Percentiles rank a stretch among this genome's conserved stretches.
Conservation (phyloP, 306 rosid species). For the Carpinus viminea region DNA sequence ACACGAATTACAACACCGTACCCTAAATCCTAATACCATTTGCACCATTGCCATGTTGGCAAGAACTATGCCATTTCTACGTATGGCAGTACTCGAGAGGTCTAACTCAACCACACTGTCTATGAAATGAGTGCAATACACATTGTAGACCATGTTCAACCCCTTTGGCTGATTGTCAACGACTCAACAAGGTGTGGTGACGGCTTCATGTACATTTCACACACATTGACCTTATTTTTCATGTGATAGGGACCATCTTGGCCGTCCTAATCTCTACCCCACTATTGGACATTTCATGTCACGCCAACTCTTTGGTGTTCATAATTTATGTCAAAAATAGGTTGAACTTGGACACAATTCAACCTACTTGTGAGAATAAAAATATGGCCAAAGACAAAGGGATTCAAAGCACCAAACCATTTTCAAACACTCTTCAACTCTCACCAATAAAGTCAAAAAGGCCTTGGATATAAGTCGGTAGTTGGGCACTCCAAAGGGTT, state of each 20-base stretch:
- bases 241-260: background rate
- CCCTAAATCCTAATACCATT: no score
- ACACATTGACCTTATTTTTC: background rate
- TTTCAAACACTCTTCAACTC: background rate
- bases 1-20: no score
- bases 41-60: no score
- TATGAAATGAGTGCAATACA: background rate
- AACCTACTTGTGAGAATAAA: background rate
- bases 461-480: slow-evolving; percentile 13
- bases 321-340: background rate
- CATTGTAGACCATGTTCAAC: background rate
- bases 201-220: background rate
- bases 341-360: slow-evolving; percentile 8
- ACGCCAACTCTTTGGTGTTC: background rate
- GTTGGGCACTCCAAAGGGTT: slow-evolving; percentile 27
- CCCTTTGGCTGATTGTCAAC: background rate
- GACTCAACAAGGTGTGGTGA: no score
- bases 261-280: background rate
- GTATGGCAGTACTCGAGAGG: no score
- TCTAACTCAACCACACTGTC: no score
- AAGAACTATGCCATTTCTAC: no score
- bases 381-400: background rate
- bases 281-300: background rate
- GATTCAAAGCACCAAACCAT: slow-evolving; percentile 24
- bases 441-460: slow-evolving; percentile 33